These are phyloP conservation scores for Coemansia sp. DNA, from an alignment of 192 early-diverging fungal genomes.

Conservation along the genomic window DNA sequence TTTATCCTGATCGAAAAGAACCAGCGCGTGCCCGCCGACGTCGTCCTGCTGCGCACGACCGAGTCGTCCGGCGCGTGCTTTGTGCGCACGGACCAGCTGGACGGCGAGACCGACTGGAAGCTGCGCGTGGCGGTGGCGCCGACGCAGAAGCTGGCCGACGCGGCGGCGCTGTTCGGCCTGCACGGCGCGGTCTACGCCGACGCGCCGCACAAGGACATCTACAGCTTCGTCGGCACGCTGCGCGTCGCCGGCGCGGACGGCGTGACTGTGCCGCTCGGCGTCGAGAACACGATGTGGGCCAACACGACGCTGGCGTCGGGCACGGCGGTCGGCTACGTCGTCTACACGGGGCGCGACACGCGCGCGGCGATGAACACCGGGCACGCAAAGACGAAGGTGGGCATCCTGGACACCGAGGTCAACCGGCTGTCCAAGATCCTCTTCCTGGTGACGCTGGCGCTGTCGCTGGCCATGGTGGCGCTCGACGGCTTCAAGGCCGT, in stretches of 20 bases:
- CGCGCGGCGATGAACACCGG: conserved; percentile 97
- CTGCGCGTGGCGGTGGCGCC: conserved; percentile 83
- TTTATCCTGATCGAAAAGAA: conserved; percentile 84
- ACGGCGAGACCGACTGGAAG: conserved; percentile 99
- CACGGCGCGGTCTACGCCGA: conserved; percentile 86
- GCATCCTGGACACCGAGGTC: conserved; percentile 87
- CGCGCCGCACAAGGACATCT: conserved; percentile 92
- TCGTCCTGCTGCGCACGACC: conserved; percentile 83
- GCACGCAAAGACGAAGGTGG: conserved; percentile 89
- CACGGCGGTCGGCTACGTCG: conserved; percentile 78
- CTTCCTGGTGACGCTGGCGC: conserved; percentile 77
- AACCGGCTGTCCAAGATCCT: conserved; percentile 94
- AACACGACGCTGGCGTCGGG: conserved; percentile 96
- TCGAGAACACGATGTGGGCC: conserved; percentile 94
- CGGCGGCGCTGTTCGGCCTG: conserved; percentile 63
- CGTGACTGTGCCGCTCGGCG: conserved; percentile 67
- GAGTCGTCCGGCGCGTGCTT: conserved; percentile 88
- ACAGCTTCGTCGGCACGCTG: conserved; percentile 85
- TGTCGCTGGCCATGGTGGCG: conserved; percentile 87
- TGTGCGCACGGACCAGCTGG: conserved; percentile 96
- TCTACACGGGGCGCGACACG: conserved; percentile 94
- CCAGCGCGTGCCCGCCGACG: conserved; percentile 90
- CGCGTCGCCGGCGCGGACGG: conserved; percentile 13
- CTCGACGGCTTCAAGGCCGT: conserved; percentile 87
- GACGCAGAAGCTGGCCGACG: conserved; percentile 70